These are phyloP conservation scores for Hericium rajendrae DNA, from an alignment of 768 basidiomycete species.

Conservation along the genomic window DNA sequence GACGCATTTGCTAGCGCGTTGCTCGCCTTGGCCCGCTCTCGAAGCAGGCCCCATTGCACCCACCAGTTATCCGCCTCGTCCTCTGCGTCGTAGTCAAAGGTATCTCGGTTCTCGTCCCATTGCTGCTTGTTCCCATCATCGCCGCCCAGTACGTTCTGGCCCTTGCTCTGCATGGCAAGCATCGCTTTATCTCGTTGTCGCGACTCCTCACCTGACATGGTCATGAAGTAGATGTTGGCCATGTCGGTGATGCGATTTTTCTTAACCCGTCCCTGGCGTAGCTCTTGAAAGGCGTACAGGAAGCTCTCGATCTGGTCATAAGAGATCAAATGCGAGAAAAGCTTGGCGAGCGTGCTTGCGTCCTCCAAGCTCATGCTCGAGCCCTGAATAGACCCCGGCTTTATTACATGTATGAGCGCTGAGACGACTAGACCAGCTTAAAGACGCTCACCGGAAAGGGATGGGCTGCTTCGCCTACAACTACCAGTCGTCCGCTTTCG, in stretches of 20 bases:
- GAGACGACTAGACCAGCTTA: background rate
- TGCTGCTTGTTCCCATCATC: constrained; percentile 14
- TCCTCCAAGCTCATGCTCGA: constrained; percentile 30
- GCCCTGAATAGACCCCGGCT: constrained; percentile 26
- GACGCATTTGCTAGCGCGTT: background rate
- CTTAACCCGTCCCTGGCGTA: constrained; percentile 22
- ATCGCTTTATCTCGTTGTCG: constrained; percentile 19
- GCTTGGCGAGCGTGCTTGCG: constrained; percentile 28
- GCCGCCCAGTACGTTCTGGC: constrained; percentile 15
- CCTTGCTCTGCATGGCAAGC: constrained; percentile 12
- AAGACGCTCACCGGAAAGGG: constrained; percentile 22
- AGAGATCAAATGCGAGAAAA: constrained; percentile 26
- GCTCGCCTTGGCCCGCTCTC: constrained; percentile 9
- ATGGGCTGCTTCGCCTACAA: constrained; percentile 30
- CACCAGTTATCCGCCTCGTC: constrained; percentile 30
- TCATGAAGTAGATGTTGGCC: constrained; percentile 13
- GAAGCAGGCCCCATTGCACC: constrained; percentile 26
- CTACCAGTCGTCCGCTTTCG: constrained; percentile 18
- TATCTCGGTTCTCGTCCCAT: constrained; percentile 23
- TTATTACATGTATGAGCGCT: background rate
- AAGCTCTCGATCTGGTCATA: constrained; percentile 23
- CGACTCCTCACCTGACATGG: constrained; percentile 14
- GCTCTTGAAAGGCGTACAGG: constrained; percentile 26
- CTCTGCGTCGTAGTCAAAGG: constrained; percentile 27
- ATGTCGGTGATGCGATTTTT: constrained; percentile 15